These are phyloP conservation scores for Geranium incanum DNA, from an alignment of 441 rosid species.

Conservation along the genomic window DNA sequence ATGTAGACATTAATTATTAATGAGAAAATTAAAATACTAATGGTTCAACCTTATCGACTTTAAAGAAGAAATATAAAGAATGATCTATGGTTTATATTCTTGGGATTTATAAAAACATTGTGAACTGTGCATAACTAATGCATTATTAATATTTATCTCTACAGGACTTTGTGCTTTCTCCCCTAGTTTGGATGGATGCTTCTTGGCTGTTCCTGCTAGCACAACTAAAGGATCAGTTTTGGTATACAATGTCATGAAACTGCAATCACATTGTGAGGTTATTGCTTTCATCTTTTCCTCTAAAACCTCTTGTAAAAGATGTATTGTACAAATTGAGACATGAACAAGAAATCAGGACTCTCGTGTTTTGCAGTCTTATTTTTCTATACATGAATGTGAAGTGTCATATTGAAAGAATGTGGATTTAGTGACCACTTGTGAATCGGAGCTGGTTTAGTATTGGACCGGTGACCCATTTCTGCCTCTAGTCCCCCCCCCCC, in stretches of 20 bases:
- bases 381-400: neutral
- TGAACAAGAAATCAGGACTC: neutral
- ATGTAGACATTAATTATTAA: neutral
- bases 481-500: too few relatives aligned
- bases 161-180: conserved; percentile 86
- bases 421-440: too few relatives aligned
- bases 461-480: too few relatives aligned
- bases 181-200: conserved; percentile 71
- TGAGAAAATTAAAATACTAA: neutral
- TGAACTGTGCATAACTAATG: neutral
- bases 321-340: neutral
- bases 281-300: conserved; percentile 12
- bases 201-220: conserved; percentile 90
- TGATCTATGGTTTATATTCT: neutral
- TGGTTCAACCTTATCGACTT: neutral
- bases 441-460: too few relatives aligned
- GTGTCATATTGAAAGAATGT: too few relatives aligned
- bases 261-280: conserved; percentile 80
- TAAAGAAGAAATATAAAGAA: neutral
- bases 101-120: neutral
- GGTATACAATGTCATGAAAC: conserved; percentile 76
- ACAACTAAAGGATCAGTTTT: conserved; percentile 64
- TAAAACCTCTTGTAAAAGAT: conserved; percentile 7
- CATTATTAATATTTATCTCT: neutral
- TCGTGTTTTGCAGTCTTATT: conserved; percentile 1